phyloP scores from a whole-genome alignment of 192 early-diverging fungal species.

The Cetraspora pellucida region DNA sequence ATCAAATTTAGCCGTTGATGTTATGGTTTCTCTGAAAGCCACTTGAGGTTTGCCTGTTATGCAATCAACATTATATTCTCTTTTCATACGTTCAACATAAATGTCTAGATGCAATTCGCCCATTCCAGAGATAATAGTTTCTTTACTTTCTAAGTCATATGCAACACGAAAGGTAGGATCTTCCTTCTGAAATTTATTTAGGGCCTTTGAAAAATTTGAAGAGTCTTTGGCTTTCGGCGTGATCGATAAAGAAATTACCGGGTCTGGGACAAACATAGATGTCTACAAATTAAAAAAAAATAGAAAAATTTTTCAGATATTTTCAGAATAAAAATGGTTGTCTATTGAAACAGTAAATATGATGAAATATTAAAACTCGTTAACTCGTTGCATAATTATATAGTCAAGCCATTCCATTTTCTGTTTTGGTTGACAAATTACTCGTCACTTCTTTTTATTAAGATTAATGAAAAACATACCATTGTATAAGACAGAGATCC shows the following conservation, averaged over 20 bases:
- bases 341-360: too few relatives aligned
- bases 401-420: too few relatives aligned
- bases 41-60: conserved; percentile 96
- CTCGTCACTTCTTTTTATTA: too few relatives aligned
- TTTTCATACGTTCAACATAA: conserved; percentile 98
- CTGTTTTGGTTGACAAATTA: too few relatives aligned
- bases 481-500: conserved; percentile 81
- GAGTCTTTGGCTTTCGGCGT: conserved; percentile 89
- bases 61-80: conserved; percentile 96
- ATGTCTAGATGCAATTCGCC: conserved; percentile 87
- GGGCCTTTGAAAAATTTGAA: conserved; percentile 75
- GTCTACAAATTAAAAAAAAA: conserved; percentile 46
- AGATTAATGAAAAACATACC: conserved; percentile 42
- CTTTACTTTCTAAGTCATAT: conserved; percentile 77
- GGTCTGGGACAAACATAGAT: conserved; percentile 96
- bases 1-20: conserved; percentile 72
- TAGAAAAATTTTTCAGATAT: too few relatives aligned
- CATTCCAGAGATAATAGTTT: conserved; percentile 90
- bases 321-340: too few relatives aligned
- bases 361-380: too few relatives aligned
- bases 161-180: conserved; percentile 87
- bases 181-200: conserved; percentile 82
- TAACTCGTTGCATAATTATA: too few relatives aligned
- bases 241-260: conserved; percentile 94
- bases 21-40: conserved; percentile 95